Conservation (phyloP, 805 yeast species). For the Lipomyces kockii region DNA sequence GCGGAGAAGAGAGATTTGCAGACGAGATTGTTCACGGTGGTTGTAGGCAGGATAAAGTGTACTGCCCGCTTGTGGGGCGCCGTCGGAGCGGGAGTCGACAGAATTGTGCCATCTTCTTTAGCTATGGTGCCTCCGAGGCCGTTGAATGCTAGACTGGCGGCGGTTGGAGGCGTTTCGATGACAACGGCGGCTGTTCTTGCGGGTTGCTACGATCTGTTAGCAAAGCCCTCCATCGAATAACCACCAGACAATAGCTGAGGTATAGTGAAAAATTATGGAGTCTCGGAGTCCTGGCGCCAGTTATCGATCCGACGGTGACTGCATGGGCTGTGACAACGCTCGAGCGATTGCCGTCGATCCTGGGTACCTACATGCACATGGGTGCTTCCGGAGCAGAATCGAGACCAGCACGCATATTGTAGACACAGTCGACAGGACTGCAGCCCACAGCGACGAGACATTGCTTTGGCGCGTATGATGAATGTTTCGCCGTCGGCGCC, state of each 20-base stretch:
- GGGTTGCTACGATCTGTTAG: neutral
- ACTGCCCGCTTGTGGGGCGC: slow-evolving; percentile 23
- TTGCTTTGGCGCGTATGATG: too few relatives aligned
- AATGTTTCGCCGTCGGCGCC: too few relatives aligned
- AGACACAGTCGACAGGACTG: too few relatives aligned
- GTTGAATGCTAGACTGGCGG: slow-evolving; percentile 21
- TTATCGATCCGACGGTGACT: too few relatives aligned
- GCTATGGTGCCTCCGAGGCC: slow-evolving; percentile 12
- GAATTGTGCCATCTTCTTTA: slow-evolving; percentile 8
- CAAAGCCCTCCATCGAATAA: neutral
- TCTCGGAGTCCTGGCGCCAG: neutral
- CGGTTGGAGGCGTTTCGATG: slow-evolving; percentile 25
- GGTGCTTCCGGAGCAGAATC: too few relatives aligned
- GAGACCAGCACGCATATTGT: too few relatives aligned
- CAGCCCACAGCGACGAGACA: too few relatives aligned
- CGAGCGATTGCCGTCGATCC: too few relatives aligned
- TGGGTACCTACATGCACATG: too few relatives aligned
- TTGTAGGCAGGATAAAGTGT: slow-evolving; percentile 35
- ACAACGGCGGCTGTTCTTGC: slow-evolving; percentile 20
- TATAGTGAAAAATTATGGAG: neutral
- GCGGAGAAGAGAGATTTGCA: slow-evolving; percentile 36
- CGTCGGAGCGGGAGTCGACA: neutral
- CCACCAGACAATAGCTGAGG: too few relatives aligned
- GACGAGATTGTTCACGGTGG: slow-evolving; percentile 30
- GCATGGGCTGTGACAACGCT: too few relatives aligned